Percentiles rank a stretch among this genome's conserved stretches.
These are phyloP conservation scores for Cystobasidiaceae sp. DNA, from an alignment of 1,284 basidiomycete species.

Conservation along the genomic window DNA sequence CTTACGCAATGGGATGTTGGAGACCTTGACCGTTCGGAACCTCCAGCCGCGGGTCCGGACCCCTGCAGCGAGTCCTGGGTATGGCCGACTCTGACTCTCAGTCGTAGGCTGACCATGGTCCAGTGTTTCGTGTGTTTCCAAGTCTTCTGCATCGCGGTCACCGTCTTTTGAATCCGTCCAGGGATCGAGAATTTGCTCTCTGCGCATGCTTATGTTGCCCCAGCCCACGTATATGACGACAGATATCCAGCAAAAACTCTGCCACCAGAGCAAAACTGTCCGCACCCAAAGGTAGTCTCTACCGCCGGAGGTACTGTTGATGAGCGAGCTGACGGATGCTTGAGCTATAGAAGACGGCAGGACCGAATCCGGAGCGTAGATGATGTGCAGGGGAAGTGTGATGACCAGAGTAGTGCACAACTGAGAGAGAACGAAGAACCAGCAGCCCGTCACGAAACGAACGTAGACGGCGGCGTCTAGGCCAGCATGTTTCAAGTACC, in stretches of 20 bases:
- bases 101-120: no score
- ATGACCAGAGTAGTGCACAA: slow-evolving; percentile 68
- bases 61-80: slow-evolving; percentile 43
- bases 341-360: slow-evolving; percentile 70
- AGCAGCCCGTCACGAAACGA: slow-evolving; percentile 63
- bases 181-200: slow-evolving; percentile 43
- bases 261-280: slow-evolving; percentile 68
- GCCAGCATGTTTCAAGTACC: slow-evolving; percentile 64
- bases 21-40: slow-evolving; percentile 76
- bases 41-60: slow-evolving; percentile 58
- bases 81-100: no score
- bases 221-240: slow-evolving; percentile 70
- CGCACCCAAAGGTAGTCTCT: slow-evolving; percentile 76
- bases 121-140: no score
- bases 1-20: slow-evolving; percentile 61
- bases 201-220: slow-evolving; percentile 59
- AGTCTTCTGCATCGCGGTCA: slow-evolving; percentile 7
- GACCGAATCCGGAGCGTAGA: slow-evolving; percentile 59
- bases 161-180: slow-evolving; percentile 36
- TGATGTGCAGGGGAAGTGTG: slow-evolving; percentile 72
- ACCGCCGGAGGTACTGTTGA: slow-evolving; percentile 56
- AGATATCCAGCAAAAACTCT: slow-evolving; percentile 69
- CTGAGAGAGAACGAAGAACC: slow-evolving; percentile 65
- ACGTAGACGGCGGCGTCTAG: slow-evolving; percentile 75
- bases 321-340: slow-evolving; percentile 75